Conservation (phyloP, 768 basidiomycete genomes). For the Kwoniella botswanensis region DNA sequence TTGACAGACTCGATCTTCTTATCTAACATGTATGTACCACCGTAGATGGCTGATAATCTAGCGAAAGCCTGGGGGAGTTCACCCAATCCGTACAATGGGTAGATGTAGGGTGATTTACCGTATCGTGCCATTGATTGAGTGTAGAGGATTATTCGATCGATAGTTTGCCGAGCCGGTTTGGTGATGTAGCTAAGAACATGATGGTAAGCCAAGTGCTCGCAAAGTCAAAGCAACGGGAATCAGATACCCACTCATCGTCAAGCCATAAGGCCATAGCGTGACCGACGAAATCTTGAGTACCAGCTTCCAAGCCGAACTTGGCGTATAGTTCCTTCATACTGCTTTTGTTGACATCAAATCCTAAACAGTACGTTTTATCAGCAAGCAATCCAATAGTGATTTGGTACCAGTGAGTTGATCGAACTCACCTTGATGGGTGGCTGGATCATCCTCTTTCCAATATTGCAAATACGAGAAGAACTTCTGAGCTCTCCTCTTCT, state of each 20-base stretch:
- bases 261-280: conserved; percentile 99
- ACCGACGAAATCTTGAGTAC: conserved; percentile 98
- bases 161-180: conserved; percentile 85
- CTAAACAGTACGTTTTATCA: conserved; percentile 60
- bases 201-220: not conserved
- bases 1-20: conserved; percentile 91
- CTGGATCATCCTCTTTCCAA: conserved; percentile 94
- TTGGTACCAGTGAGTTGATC: not conserved
- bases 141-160: conserved; percentile 95
- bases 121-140: conserved; percentile 98
- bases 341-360: conserved; percentile 83
- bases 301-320: conserved; percentile 95
- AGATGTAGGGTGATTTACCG: conserved; percentile 99
- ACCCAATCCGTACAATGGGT: conserved; percentile 97
- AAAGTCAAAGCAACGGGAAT: not conserved
- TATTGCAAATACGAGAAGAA: conserved; percentile 96
- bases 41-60: conserved; percentile 96
- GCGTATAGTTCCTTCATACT: conserved; percentile 94
- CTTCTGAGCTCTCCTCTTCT: conserved; percentile 96
- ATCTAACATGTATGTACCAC: conserved; percentile 99
- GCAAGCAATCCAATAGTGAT: not conserved
- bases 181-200: conserved; percentile 76
- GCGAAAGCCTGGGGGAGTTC: conserved; percentile 99
- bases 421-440: conserved; percentile 85
- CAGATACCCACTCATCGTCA: conserved; percentile 82